phyloP scores from a whole-genome alignment of 306 rosid species.

The Quercus agrifolia region DNA sequence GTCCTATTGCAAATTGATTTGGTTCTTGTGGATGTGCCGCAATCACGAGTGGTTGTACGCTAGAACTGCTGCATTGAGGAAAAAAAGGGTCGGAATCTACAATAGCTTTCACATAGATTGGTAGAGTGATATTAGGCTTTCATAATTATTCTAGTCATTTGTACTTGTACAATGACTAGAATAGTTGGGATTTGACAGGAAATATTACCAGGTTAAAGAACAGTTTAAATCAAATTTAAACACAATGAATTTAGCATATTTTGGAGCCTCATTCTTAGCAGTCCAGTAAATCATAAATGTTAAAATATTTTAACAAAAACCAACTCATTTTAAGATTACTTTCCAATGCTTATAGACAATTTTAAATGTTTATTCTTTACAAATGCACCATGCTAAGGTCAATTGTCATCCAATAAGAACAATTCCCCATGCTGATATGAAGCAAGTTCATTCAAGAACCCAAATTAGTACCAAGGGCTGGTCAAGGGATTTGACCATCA shows the following conservation, averaged over 20 bases:
- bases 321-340: background rate
- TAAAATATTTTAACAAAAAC: background rate
- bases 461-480: too few species aligned
- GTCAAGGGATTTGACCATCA: too few species aligned
- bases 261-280: background rate
- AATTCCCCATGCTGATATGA: too few species aligned
- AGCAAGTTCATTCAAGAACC: too few species aligned
- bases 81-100: background rate
- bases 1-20: slow-evolving; percentile 85
- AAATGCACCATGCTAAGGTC: background rate
- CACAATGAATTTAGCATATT: background rate
- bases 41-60: slow-evolving; percentile 71
- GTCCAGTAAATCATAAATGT: background rate
- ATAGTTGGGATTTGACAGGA: background rate
- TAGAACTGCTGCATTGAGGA: slow-evolving; percentile 45
- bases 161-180: background rate
- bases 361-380: background rate
- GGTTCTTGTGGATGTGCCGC: slow-evolving; percentile 97
- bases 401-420: background rate
- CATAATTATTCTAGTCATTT: background rate
- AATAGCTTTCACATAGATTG: background rate
- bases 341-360: background rate
- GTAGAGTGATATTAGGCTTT: background rate
- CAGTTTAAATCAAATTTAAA: background rate
- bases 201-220: background rate